Evolutionary conservation across 306 rosid genomes (phyloP).

Genomic region (Pyrus betulifolia): DNA sequence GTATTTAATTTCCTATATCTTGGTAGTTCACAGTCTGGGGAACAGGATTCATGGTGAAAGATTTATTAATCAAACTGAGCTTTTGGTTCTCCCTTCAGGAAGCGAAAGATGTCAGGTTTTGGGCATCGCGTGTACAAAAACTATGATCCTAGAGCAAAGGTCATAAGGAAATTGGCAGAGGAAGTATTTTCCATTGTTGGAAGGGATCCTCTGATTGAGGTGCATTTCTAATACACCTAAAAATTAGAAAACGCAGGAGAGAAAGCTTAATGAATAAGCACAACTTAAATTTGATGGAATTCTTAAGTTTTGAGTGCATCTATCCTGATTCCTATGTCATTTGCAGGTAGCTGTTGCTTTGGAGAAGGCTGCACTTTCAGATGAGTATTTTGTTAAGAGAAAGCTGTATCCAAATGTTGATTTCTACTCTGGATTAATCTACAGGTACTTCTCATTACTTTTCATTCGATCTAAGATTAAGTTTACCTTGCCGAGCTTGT

Average conservation of each 20-base stretch:
- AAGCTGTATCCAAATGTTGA: constrained; percentile 90
- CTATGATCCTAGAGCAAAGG: constrained; percentile 92
- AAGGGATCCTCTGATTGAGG: constrained; percentile 91
- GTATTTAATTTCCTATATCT: constrained; percentile 19
- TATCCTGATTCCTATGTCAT: neutral
- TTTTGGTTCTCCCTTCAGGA: constrained; percentile 37
- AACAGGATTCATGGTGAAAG: neutral
- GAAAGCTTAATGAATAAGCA: neutral
- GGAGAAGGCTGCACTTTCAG: constrained; percentile 82
- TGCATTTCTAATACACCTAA: constrained; percentile 12
- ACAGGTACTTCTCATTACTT: constrained; percentile 28
- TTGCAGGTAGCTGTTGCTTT: constrained; percentile 78
- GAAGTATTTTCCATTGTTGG: constrained; percentile 93
- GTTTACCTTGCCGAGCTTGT: neutral
- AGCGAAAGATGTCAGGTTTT: constrained; percentile 89
- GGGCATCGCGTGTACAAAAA: constrained; percentile 93
- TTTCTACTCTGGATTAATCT: constrained; percentile 86
- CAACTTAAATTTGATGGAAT: neutral
- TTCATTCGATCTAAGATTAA: neutral
- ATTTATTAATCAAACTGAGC: constrained; percentile 1
- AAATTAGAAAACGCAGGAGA: neutral
- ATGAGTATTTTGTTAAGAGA: constrained; percentile 79
- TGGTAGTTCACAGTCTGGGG: neutral
- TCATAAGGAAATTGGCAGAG: constrained; percentile 61
- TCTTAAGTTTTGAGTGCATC: neutral